phyloP scores from a whole-genome alignment of 2,329 filamentous ascomycete genomes.

The Decorospora gaudefroyi region DNA sequence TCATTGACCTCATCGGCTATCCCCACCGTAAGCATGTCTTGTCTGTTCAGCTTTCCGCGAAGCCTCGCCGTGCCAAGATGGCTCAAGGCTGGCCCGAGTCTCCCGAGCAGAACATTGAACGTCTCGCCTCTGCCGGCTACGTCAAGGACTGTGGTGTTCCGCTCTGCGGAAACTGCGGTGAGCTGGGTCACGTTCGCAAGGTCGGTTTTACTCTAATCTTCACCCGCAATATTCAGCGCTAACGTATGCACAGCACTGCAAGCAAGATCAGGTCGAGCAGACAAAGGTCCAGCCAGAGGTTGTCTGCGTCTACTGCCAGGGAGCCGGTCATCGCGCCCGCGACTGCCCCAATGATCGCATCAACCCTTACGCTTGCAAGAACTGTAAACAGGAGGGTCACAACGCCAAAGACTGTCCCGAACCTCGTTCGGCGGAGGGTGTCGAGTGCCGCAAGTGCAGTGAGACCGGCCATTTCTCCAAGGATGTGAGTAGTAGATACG shows the following conservation, averaged over 20 bases:
- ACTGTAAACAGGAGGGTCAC: slow-evolving; percentile 61
- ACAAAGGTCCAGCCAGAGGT: slow-evolving; percentile 53
- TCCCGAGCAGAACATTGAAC: slow-evolving; percentile 63
- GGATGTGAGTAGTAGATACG: slow-evolving; percentile 30
- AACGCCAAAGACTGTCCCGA: slow-evolving; percentile 49
- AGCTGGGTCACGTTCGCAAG: slow-evolving; percentile 65
- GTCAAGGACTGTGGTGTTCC: slow-evolving; percentile 62
- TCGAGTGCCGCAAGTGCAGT: slow-evolving; percentile 69
- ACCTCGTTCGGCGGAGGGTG: slow-evolving; percentile 57
- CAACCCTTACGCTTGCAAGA: slow-evolving; percentile 69
- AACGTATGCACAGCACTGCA: slow-evolving; percentile 55
- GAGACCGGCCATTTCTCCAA: slow-evolving; percentile 53
- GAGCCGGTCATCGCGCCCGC: slow-evolving; percentile 67
- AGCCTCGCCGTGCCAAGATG: slow-evolving; percentile 59
- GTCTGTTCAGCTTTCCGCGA: slow-evolving; percentile 64
- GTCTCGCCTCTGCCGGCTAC: slow-evolving; percentile 69
- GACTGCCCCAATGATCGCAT: slow-evolving; percentile 63
- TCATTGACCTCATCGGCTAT: slow-evolving; percentile 60
- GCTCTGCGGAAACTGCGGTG: slow-evolving; percentile 67
- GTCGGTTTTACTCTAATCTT: slow-evolving; percentile 4
- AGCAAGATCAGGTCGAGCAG: slow-evolving; percentile 60
- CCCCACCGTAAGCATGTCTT: slow-evolving; percentile 67
- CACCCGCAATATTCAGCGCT: neutral
- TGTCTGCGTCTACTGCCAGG: slow-evolving; percentile 67
- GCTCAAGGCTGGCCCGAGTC: slow-evolving; percentile 63